Conservation (phyloP, 2,329 filamentous ascomycete genomes). For the Myriosclerotinia curreyana region DNA sequence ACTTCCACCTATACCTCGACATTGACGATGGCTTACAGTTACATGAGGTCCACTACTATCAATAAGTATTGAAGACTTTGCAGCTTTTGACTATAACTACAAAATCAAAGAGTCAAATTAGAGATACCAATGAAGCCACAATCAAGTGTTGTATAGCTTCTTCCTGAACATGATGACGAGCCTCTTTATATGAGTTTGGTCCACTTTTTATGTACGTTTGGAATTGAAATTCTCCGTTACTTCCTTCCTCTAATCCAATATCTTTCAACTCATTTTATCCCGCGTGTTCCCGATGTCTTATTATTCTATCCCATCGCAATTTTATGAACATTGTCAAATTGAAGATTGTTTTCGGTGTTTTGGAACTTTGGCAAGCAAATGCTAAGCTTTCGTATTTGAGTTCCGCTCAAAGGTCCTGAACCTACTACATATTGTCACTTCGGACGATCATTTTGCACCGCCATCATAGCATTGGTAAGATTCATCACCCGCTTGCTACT, state of each 20-base stretch:
- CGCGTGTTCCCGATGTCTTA: background rate
- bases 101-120: background rate
- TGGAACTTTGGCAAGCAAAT: background rate
- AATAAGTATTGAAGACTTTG: background rate
- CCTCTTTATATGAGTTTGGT: too few species aligned
- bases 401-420: background rate
- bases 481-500: background rate
- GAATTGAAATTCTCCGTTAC: too few species aligned
- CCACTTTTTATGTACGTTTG: too few species aligned
- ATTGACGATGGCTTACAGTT: background rate
- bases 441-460: too few species aligned
- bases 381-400: background rate
- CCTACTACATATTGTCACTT: background rate
- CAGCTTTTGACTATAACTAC: background rate
- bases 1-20: background rate
- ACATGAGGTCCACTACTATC: background rate
- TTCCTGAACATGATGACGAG: too few species aligned
- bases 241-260: background rate
- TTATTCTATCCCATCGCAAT: background rate
- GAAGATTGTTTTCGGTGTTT: background rate
- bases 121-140: background rate
- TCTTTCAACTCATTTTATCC: background rate
- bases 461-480: background rate
- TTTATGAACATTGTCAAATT: background rate
- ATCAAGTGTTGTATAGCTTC: too few species aligned